These are phyloP conservation scores for Citropsis articulata DNA, from an alignment of 345 rosid genomes.

Conservation along the genomic window DNA sequence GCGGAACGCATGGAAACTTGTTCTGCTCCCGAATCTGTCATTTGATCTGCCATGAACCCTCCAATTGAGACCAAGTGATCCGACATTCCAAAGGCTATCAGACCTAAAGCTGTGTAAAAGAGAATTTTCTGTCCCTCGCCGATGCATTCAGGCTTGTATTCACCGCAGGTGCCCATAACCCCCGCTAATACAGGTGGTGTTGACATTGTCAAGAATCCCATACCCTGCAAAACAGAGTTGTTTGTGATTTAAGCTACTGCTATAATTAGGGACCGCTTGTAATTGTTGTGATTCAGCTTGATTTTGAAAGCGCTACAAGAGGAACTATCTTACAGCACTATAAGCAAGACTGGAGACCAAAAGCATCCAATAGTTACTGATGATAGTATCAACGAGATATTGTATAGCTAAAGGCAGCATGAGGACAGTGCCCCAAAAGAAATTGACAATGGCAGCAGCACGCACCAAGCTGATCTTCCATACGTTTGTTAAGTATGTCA, in stretches of 20 bases:
- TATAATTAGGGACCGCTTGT: too few relatives aligned
- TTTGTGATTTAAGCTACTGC: too few relatives aligned
- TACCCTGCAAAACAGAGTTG: constrained; percentile 12
- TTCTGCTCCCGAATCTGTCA: neutral
- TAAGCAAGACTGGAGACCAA: constrained; percentile 13
- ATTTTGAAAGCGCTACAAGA: too few relatives aligned
- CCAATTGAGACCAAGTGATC: constrained; percentile 4
- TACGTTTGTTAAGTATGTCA: constrained; percentile 21
- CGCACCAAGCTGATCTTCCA: constrained; percentile 20
- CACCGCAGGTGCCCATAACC: constrained; percentile 12
- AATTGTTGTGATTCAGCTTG: too few relatives aligned
- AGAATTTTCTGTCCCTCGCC: constrained; percentile 17
- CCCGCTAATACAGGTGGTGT: constrained; percentile 7
- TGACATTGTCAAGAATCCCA: constrained; percentile 19
- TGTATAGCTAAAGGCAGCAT: constrained; percentile 8
- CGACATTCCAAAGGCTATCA: constrained; percentile 17
- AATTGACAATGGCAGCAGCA: constrained; percentile 22
- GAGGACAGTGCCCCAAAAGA: constrained; percentile 7
- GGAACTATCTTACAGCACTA: constrained; percentile 4
- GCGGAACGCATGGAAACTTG: neutral
- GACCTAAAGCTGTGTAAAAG: constrained; percentile 17
- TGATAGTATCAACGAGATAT: constrained; percentile 11
- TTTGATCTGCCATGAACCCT: constrained; percentile 1
- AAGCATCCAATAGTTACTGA: constrained; percentile 18
- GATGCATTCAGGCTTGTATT: constrained; percentile 15